Evolutionary conservation across 176 grass and related monocot genomes (phyloP).

Genomic region (Sorghum bicolor): DNA sequence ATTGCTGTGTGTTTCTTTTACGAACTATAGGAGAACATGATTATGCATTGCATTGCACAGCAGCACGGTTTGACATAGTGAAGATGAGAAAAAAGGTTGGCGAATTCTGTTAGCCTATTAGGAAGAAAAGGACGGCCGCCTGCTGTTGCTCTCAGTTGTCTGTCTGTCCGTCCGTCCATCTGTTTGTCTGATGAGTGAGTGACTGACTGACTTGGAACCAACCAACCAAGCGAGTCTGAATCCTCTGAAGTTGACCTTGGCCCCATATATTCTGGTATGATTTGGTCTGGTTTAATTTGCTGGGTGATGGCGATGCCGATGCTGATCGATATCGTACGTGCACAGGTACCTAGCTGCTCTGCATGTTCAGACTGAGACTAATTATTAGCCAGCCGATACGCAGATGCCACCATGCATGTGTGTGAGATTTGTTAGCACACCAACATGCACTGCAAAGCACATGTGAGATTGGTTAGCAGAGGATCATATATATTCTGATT

Average conservation of each 20-base stretch:
- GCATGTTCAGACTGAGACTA: neutral
- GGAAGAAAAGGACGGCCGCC: too few relatives aligned
- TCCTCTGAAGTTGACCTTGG: neutral
- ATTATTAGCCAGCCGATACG: neutral
- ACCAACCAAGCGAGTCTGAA: neutral
- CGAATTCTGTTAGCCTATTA: neutral
- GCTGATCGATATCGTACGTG: neutral
- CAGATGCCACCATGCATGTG: neutral
- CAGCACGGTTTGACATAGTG: neutral
- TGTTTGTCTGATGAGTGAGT: neutral
- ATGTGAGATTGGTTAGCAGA: neutral
- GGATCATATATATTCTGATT: neutral
- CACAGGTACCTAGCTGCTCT: neutral
- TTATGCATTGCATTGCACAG: neutral
- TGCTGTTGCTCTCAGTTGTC: too few relatives aligned
- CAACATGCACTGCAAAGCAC: neutral
- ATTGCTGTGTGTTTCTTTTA: too few relatives aligned
- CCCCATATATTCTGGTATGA: neutral
- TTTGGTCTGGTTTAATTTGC: neutral
- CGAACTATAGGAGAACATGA: too few relatives aligned
- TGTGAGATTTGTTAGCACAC: neutral
- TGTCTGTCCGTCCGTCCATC: neutral
- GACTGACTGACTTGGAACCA: neutral
- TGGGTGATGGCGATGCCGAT: neutral
- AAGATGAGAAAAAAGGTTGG: neutral